Conservation (phyloP, 441 rosid genomes). For the Capsella rubella region DNA sequence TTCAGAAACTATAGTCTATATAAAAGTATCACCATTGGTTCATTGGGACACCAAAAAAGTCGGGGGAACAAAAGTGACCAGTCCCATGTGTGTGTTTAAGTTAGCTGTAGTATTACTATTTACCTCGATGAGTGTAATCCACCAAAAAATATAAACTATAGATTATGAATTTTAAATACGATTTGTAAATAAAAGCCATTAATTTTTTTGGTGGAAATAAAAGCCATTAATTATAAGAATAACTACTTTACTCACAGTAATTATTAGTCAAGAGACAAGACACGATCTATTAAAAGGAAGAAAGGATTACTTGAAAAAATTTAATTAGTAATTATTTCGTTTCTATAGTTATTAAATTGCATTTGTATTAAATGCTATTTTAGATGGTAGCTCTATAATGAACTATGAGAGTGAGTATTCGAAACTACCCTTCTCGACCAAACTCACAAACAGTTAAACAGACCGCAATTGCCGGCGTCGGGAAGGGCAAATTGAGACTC, state of each 20-base stretch:
- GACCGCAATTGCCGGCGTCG: slow-evolving; percentile 32
- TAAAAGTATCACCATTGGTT: slow-evolving; percentile 24
- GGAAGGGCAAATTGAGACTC: slow-evolving; percentile 34
- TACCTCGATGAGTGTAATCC: slow-evolving; percentile 36
- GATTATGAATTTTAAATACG: background rate
- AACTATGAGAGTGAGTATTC: background rate
- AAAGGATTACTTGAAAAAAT: background rate
- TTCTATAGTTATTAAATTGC: slow-evolving; percentile 19
- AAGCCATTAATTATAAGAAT: background rate
- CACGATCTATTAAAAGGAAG: background rate
- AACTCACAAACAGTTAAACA: slow-evolving; percentile 32
- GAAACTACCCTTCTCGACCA: slow-evolving; percentile 9
- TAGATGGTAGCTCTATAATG: slow-evolving; percentile 2
- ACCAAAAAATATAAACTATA: slow-evolving; percentile 4
- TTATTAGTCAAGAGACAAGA: background rate
- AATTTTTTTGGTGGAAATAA: background rate
- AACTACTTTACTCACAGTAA: background rate
- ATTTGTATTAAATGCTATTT: slow-evolving; percentile 19
- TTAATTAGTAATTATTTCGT: background rate
- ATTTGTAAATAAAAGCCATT: background rate
- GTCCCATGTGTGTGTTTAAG: slow-evolving; percentile 38
- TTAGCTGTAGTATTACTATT: slow-evolving; percentile 19
- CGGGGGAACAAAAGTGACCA: slow-evolving; percentile 17
- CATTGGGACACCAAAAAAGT: slow-evolving; percentile 10
- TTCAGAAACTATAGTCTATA: background rate